Conservation (phyloP, 768 basidiomycete species). For the Tulasnella sp. region DNA sequence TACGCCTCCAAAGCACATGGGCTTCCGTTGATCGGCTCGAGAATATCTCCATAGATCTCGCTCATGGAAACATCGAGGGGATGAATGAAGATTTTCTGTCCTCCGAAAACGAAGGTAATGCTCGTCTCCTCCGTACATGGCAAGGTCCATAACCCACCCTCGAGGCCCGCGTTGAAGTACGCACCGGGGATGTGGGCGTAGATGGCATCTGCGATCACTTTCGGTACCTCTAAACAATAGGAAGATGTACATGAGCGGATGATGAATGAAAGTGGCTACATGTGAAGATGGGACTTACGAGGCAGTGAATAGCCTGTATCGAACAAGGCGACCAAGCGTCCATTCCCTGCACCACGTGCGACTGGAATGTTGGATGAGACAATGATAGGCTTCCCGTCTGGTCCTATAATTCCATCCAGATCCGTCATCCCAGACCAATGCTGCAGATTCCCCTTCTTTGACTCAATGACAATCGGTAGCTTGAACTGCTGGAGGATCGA, state of each 20-base stretch:
- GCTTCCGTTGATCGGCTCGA: too few relatives aligned
- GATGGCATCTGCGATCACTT: too few relatives aligned
- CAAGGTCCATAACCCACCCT: conserved; percentile 52
- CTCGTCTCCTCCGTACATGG: conserved; percentile 68
- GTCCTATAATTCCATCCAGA: conserved; percentile 56
- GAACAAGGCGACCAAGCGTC: conserved; percentile 63
- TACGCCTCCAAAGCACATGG: too few relatives aligned
- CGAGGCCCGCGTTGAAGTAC: conserved; percentile 16
- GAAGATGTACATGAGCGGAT: too few relatives aligned
- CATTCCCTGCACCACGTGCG: conserved; percentile 49
- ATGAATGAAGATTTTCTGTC: conserved; percentile 56
- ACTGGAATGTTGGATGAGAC: conserved; percentile 57
- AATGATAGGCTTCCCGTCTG: conserved; percentile 54
- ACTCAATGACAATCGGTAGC: conserved; percentile 35
- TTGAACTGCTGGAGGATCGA: conserved; percentile 52
- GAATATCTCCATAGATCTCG: too few relatives aligned
- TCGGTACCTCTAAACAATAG: too few relatives aligned
- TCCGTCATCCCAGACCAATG: conserved; percentile 61
- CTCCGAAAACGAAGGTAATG: conserved; percentile 61
- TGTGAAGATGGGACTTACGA: too few relatives aligned
- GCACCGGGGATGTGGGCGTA: too few relatives aligned
- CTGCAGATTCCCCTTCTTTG: conserved; percentile 41
- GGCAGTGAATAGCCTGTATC: conserved; percentile 41
- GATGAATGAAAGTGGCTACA: too few relatives aligned
- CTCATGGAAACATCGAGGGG: conserved; percentile 49